A percentile compares a stretch with the other conserved stretches of the same genome.
Evolutionary conservation across 106 monocot species (phyloP).

Genomic region (Dactylorhiza incarnata): DNA sequence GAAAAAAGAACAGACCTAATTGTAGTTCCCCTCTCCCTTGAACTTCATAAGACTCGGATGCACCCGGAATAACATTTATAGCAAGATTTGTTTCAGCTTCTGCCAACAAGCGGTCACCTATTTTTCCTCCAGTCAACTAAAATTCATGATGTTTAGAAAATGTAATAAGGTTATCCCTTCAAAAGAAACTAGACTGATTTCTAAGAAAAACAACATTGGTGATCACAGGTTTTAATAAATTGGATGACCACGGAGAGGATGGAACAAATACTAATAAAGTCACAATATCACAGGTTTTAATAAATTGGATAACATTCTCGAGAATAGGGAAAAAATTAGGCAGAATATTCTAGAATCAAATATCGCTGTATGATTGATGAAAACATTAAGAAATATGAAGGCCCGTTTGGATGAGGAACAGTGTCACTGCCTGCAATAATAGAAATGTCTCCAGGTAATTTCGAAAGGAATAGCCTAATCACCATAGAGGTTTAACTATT

Average conservation of each 20-base stretch:
- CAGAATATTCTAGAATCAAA: background rate
- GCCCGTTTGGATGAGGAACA: background rate
- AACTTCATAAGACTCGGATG: conserved; percentile 96
- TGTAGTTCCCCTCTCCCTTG: conserved; percentile 99
- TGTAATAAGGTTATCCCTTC: background rate
- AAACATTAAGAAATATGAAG: background rate
- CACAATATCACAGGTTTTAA: background rate
- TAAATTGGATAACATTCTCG: background rate
- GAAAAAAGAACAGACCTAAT: conserved; percentile 45
- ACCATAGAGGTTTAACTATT: background rate
- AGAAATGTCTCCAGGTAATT: background rate
- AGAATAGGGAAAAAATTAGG: background rate
- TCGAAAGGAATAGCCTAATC: background rate
- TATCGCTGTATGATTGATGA: background rate
- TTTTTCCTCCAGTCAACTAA: conserved; percentile 95
- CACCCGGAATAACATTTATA: conserved; percentile 96
- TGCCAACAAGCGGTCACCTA: conserved; percentile 78
- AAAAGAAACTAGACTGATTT: conserved; percentile 2
- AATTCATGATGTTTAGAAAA: conserved; percentile 21
- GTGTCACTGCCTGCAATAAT: background rate
- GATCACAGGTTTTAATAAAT: too few species aligned
- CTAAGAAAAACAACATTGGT: background rate
- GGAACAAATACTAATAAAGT: background rate
- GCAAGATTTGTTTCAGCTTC: conserved; percentile 99
- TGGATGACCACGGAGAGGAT: background rate